Conservation (phyloP, 2,329 filamentous ascomycete genomes). For the Exophiala spinifera region DNA sequence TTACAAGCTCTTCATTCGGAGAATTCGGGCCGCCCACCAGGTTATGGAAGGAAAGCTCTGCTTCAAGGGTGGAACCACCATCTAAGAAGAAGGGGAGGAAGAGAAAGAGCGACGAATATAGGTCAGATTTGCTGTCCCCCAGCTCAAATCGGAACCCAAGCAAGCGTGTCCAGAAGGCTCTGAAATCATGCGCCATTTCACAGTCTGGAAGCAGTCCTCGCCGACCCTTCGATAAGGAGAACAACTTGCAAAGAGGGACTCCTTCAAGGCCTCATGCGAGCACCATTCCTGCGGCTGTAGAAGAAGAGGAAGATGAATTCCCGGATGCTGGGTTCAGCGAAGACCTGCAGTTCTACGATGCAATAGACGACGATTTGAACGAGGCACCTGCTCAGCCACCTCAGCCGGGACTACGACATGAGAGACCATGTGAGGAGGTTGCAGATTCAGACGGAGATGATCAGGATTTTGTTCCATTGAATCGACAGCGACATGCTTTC, state of each 20-base stretch:
- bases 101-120: slow-evolving; percentile 49
- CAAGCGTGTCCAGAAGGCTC: slow-evolving; percentile 5
- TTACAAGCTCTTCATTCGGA: slow-evolving; percentile 40
- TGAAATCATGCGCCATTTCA: not conserved
- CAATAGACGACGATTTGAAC: not conserved
- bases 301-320: not conserved
- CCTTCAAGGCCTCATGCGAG: not conserved
- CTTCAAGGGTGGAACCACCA: slow-evolving; percentile 36
- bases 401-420: not conserved
- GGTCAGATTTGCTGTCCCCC: slow-evolving; percentile 18
- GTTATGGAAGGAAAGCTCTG: slow-evolving; percentile 46
- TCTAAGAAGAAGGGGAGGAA: slow-evolving; percentile 44
- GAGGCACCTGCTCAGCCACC: not conserved
- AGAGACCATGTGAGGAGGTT: slow-evolving; percentile 6
- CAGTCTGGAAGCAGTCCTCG: slow-evolving; percentile 4
- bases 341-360: not conserved
- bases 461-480: not conserved
- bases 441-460: slow-evolving; percentile 24
- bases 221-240: not conserved
- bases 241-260: not conserved
- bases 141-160: slow-evolving; percentile 7
- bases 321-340: not conserved
- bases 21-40: slow-evolving; percentile 41
- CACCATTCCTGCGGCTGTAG: not conserved
- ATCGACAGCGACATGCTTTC: not conserved